A percentile compares a stretch with the other conserved stretches of the same genome.
Conservation (phyloP, 257 asterid species). For the Apocynum venetum region DNA sequence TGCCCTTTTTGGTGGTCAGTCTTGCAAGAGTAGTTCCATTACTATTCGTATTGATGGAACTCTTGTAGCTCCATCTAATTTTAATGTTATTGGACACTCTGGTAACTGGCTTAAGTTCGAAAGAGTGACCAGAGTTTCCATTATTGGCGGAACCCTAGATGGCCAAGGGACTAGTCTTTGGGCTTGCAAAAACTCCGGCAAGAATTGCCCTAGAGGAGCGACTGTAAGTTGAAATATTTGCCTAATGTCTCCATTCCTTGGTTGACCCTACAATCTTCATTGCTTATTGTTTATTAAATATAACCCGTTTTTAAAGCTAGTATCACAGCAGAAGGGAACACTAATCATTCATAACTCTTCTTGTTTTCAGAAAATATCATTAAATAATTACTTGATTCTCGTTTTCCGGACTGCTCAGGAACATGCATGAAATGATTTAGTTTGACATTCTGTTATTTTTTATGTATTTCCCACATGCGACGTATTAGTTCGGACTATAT, state of each 20-base stretch:
- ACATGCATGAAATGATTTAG: background rate
- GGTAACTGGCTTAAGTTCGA: conserved; percentile 50
- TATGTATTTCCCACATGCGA: background rate
- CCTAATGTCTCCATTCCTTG: no score
- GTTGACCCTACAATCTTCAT: no score
- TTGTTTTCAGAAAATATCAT: no score
- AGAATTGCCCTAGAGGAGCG: conserved; percentile 48
- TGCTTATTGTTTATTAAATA: no score
- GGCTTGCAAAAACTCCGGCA: conserved; percentile 49
- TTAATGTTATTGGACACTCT: conserved; percentile 29
- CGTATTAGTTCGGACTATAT: background rate
- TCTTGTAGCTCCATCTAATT: conserved; percentile 52
- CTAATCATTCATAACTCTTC: no score
- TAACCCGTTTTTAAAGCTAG: no score
- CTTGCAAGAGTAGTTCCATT: conserved; percentile 37
- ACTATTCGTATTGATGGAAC: conserved; percentile 47
- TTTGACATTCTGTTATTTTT: background rate
- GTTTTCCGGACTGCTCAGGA: background rate
- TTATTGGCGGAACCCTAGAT: conserved; percentile 51
- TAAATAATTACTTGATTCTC: background rate
- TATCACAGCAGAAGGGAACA: no score
- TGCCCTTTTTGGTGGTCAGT: conserved; percentile 23
- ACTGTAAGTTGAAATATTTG: conserved; percentile 37
- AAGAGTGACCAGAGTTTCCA: conserved; percentile 45
- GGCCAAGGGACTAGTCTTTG: conserved; percentile 53